Percentiles rank a stretch among this genome's conserved stretches.
phyloP scores from a whole-genome alignment of 2,329 filamentous ascomycete species.

The Fonsecaea monophora region DNA sequence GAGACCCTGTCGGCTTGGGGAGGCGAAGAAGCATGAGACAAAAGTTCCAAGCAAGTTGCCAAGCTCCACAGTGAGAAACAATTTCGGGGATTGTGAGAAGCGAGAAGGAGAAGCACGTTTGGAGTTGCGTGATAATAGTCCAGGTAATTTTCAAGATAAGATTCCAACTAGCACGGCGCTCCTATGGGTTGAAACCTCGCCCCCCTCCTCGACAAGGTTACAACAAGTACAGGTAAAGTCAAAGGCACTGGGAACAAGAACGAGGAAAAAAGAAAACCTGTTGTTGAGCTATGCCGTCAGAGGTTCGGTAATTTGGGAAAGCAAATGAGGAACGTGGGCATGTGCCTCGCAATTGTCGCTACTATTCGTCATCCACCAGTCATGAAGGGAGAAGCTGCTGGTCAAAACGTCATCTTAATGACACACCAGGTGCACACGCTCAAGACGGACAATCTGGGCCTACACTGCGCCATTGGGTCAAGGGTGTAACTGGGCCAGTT shows the following conservation, averaged over 20 bases:
- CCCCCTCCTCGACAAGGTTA: not conserved
- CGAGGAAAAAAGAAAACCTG: slow-evolving; percentile 6
- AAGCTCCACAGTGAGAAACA: slow-evolving; percentile 22
- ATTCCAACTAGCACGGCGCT: not conserved
- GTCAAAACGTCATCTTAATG: slow-evolving; percentile 10
- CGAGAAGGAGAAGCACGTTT: not conserved
- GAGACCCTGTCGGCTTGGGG: not conserved
- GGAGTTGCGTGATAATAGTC: slow-evolving; percentile 4
- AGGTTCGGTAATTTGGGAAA: not conserved
- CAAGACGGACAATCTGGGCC: not conserved
- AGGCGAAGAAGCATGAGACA: not conserved
- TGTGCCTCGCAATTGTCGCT: not conserved
- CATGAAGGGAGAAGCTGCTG: slow-evolving; percentile 1
- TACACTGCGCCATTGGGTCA: no score
- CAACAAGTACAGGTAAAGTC: not conserved
- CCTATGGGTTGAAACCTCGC: not conserved
- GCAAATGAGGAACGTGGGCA: not conserved
- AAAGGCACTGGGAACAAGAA: not conserved
- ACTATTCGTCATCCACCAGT: not conserved
- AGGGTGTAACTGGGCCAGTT: not conserved
- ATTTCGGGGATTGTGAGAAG: slow-evolving; percentile 19
- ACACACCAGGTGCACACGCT: not conserved
- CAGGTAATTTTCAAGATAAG: not conserved
- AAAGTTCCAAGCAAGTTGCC: slow-evolving; percentile 13
- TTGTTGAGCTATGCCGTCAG: slow-evolving; percentile 19